Evolutionary conservation across 2,329 filamentous ascomycete species (phyloP), one percentile per base, ranked within the genome.

Genomic region (Talaromyces islandicus): DNA sequence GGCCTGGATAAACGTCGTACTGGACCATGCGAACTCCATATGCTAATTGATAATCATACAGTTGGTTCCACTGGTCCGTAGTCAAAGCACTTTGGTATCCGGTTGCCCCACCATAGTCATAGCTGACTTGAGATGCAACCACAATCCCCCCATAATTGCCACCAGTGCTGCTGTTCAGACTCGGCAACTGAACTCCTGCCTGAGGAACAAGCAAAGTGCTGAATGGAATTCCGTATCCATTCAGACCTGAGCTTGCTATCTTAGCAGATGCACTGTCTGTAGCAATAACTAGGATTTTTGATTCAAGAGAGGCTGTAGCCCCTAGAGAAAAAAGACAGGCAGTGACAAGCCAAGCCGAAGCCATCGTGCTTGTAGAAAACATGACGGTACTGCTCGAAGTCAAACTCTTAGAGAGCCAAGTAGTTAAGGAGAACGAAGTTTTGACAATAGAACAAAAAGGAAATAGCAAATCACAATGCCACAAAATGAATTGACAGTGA

Each of bases 71-170:
- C 74, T 87, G 85, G 48, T 76, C 78, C 6, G 76, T 67, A 10
- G 82, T 85, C 60, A 87, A 69, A 35, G 82, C 83, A 66, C 81
- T 84, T 59, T 75, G 72, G 72, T 76, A 85, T 27, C 71, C 73
- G 14, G 66, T 64, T 4, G 60, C 54, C 25, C 59, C 62, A 29
- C 77, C 75, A 66, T 82, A 83, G 60, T 83, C 76, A 67, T 85
- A 85, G 56, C 78, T 78, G 32, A 85, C 80, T 66, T 83, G 80
- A 62, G 77, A 75, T 21, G 83, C 69, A 57, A 83, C 71, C 21
- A 87, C 77, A 66, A 87, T 85, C 54, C 82, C 83, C 24, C 83
- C 84, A 65, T 81, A 87, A 68, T 84, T 85, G 62, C 84, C 84
- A 56, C 75, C 70, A 0, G 73, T 64, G 2, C 77, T 77, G 12